Evolutionary conservation across 345 rosid genomes (phyloP).

Genomic region (Syzygium grande): DNA sequence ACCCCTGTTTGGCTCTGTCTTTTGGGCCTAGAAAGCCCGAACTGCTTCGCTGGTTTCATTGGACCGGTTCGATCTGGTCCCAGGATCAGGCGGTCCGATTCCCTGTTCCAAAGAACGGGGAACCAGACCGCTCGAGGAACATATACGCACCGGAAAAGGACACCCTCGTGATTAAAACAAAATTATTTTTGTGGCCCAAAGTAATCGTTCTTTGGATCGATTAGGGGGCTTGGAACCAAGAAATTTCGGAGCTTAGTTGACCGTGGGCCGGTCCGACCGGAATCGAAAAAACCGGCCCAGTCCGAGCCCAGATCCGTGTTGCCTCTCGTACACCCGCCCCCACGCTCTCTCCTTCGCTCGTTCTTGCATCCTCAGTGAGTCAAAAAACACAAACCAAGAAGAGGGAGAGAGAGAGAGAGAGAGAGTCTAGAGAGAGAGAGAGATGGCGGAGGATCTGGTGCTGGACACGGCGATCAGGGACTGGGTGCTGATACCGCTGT

Average conservation of each 20-base stretch:
- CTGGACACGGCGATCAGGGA: slow-evolving; percentile 94
- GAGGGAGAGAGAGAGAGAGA: neutral
- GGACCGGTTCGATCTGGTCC: too few relatives aligned
- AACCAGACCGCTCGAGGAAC: too few relatives aligned
- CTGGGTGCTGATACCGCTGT: slow-evolving; percentile 89
- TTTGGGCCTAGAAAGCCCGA: too few relatives aligned
- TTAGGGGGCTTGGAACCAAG: neutral
- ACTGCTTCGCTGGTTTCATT: too few relatives aligned
- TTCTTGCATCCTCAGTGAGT: neutral
- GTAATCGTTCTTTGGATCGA: neutral
- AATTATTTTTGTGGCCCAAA: neutral
- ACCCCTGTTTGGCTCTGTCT: too few relatives aligned
- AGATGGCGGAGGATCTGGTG: slow-evolving; percentile 94
- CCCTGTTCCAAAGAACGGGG: too few relatives aligned
- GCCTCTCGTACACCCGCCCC: neutral
- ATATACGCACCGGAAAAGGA: too few relatives aligned
- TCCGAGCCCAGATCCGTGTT: neutral
- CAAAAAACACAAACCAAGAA: neutral
- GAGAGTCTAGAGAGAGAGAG: neutral
- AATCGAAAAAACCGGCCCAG: neutral
- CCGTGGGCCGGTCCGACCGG: neutral
- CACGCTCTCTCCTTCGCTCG: neutral
- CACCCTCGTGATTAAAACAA: neutral
- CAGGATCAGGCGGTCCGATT: too few relatives aligned
- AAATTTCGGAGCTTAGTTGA: neutral